Conservation (phyloP, 208 protist genomes). For the Crithidia expoeki region DNA sequence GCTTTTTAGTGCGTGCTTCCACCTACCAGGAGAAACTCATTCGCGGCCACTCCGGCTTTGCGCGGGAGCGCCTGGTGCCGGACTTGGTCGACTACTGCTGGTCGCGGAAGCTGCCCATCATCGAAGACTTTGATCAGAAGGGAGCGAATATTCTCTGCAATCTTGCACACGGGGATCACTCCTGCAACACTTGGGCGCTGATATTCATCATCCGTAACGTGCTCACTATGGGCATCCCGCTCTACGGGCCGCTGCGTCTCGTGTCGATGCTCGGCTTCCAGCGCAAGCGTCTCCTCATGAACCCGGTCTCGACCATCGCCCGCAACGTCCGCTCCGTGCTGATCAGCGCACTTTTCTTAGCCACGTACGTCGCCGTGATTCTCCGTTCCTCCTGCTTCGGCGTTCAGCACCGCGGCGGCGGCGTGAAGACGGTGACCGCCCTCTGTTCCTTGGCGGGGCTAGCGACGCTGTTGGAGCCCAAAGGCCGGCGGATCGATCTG, state of each 20-base stretch:
- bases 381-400: constrained; percentile 68
- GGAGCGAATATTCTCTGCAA: constrained; percentile 48
- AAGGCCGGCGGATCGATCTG: constrained; percentile 82
- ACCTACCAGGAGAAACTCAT: constrained; percentile 72
- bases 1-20: constrained; percentile 66
- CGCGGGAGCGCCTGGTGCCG: constrained; percentile 60
- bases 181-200: constrained; percentile 73
- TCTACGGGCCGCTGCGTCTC: constrained; percentile 81
- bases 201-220: constrained; percentile 65
- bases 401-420: constrained; percentile 57
- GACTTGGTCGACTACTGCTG: constrained; percentile 70
- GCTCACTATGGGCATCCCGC: constrained; percentile 70
- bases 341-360: constrained; percentile 78
- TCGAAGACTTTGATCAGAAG: constrained; percentile 33
- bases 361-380: constrained; percentile 69
- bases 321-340: constrained; percentile 58
- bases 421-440: constrained; percentile 49
- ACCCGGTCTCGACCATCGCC: constrained; percentile 53
- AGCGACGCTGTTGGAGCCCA: constrained; percentile 79
- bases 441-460: constrained; percentile 64
- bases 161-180: constrained; percentile 56
- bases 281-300: constrained; percentile 49
- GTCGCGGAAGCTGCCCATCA: constrained; percentile 29
- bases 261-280: constrained; percentile 61
- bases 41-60: constrained; percentile 60